phyloP scores from a whole-genome alignment of 1,284 basidiomycete genomes.

The Malassezia pachydermatis region DNA sequence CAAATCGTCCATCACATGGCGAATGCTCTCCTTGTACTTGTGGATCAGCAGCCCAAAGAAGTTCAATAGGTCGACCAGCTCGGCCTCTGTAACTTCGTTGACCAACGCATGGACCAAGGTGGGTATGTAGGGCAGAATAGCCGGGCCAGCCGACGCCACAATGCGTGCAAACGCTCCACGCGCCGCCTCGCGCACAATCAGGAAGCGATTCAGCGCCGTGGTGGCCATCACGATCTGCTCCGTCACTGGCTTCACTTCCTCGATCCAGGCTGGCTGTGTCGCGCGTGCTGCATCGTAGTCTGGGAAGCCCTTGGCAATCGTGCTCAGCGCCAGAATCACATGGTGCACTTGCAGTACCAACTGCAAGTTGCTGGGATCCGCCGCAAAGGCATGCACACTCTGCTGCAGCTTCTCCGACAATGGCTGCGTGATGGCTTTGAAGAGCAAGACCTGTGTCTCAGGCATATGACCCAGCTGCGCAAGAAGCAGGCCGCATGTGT shows the following conservation, averaged over 20 bases:
- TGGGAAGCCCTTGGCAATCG: slow-evolving; percentile 93
- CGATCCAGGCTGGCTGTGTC: slow-evolving; percentile 63
- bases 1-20: slow-evolving; percentile 77
- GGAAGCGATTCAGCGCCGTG: slow-evolving; percentile 75
- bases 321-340: slow-evolving; percentile 84
- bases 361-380: slow-evolving; percentile 54
- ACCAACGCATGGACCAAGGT: slow-evolving; percentile 77
- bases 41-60: slow-evolving; percentile 86
- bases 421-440: slow-evolving; percentile 64
- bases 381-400: slow-evolving; percentile 55
- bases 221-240: slow-evolving; percentile 80
- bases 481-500: slow-evolving; percentile 75
- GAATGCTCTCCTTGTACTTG: slow-evolving; percentile 77
- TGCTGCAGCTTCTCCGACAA: slow-evolving; percentile 66
- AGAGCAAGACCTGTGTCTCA: slow-evolving; percentile 61
- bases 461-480: slow-evolving; percentile 61
- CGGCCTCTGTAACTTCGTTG: slow-evolving; percentile 78
- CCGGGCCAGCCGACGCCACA: slow-evolving; percentile 74
- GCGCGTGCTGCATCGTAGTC: slow-evolving; percentile 38
- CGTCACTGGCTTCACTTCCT: slow-evolving; percentile 75
- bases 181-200: slow-evolving; percentile 84
- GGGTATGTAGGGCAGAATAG: slow-evolving; percentile 64
- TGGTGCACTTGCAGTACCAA: slow-evolving; percentile 86
- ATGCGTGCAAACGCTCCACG: slow-evolving; percentile 74
- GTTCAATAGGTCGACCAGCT: slow-evolving; percentile 87